Base-by-base conservation (phyloP, 768 basidiomycete species). In the Hygrocybe coccinea region DNA sequence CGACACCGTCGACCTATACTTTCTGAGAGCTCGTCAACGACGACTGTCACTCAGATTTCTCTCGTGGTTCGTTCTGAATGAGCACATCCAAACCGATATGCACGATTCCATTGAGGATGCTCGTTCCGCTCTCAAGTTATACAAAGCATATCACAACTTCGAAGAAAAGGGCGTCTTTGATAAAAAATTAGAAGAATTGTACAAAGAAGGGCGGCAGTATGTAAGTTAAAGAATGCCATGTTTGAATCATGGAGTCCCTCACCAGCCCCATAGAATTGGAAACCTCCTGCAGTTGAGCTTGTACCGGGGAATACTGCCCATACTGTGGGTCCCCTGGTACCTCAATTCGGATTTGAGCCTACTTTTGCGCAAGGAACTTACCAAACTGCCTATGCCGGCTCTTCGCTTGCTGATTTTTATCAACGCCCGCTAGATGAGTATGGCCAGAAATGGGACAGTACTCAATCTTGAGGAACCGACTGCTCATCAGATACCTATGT, bases 51-150 rank as follows among this genome's bases (percentile, higher is more conserved):
- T 99, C 19, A 84, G 92, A 7, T 99, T 97, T 73, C 78, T 98
- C 22, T 84, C 94, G 0, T 99, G 94, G 92, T 93, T 87, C 68
- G 79, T 98, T n/a, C 76, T 98, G 9, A 80, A 87, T 45, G 85
- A 93, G 66, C 85, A 89, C 62, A 98, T 99, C 55, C 95, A 98
- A 69, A 89, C 82, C 2, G 92, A 93, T 19, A 91, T 85, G 11
- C 95, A 99, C 68, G 97, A 98, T 69, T 97, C 95, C n/a, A 95
- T 99, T 61, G 97, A 99, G 69, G 95, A 98, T 64, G 92, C 94
- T 0, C 80, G 83, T 6, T 91, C 89, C 5, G 94, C 95, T 1
- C 73, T 97, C 29, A 79, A 85, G 60, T 74, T 97, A 33, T 97
- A 89, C 72, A 87, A 91, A 67, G 84, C 86, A 2, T 92, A 87